Base-by-base conservation (phyloP, 768 basidiomycete genomes). In the Boletales sp. region DNA sequence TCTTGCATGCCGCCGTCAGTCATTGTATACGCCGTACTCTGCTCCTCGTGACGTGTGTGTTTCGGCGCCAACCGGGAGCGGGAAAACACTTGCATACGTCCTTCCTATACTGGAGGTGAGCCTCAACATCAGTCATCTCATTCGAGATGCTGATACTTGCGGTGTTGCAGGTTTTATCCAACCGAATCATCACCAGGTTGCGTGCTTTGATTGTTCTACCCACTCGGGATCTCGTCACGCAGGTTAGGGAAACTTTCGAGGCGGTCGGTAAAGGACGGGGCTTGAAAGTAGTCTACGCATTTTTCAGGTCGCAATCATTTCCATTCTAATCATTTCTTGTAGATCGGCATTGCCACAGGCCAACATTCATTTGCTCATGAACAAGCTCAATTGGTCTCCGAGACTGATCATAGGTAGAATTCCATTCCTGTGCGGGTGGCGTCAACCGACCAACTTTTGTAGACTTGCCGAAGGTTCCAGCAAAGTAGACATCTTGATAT, bases 31-130 rank as follows among this genome's bases (percentile, higher is more conserved):
- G 38, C 84, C 90, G 0, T 84, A 80, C 57, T 64, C 78, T 49
- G 76, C 81, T 33, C 84, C 84, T 25, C 77, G 77, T 25, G 96
- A 99, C 68, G 78, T 94, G 12, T 94, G 94, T 57, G 89, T 95
- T 12, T 96, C 93, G 8, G 96, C 96, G 1, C 96, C 96, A 0
- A 99, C 96, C 0, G 96, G 96, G 19, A 96, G 94, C 58, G 96
- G 96, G 0, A 99, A 99, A 69, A 99, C 95, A 0, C 76, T 99
- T 28, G 90, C 92, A n/a, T 99, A 99, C 70, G 90, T 86, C 2
- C 71, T 98, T 32, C 96, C 96, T 1, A 88, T 97, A 48, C 76
- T 96, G 30, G 92, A 96, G 77, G 92, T 87, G 50, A 50, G 70
- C 47, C 31, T 13, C 30, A 45, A 14, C 35, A 19, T 33, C 2